A percentile compares a stretch with the other conserved stretches of the same genome.
Conservation (phyloP, 164 flowering plant species). For the Saururus chinensis region DNA sequence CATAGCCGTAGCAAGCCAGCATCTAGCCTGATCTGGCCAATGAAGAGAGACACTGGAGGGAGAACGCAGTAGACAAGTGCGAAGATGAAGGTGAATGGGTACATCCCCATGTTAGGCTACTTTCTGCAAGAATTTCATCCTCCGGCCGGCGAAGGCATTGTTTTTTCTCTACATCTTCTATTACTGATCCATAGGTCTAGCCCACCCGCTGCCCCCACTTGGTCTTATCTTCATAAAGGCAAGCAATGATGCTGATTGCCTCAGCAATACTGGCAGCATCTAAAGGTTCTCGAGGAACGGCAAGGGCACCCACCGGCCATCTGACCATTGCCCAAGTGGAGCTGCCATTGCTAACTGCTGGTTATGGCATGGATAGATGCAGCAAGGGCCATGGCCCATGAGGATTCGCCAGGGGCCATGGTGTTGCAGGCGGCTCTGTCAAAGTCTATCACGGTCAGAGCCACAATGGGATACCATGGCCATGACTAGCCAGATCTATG, state of each 20-base stretch:
- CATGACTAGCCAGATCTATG: too few relatives aligned
- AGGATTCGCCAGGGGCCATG: too few relatives aligned
- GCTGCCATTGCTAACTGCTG: too few relatives aligned
- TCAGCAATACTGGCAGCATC: conserved; percentile 85
- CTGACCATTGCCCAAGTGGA: too few relatives aligned
- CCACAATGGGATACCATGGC: too few relatives aligned
- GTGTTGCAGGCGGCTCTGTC: too few relatives aligned
- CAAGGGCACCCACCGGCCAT: conserved; percentile 84
- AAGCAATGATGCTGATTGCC: conserved; percentile 72
- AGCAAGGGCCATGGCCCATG: too few relatives aligned
- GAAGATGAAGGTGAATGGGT: conserved; percentile 85
- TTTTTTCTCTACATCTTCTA: conserved; percentile 93
- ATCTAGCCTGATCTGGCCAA: conserved; percentile 88
- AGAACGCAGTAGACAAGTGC: conserved; percentile 71
- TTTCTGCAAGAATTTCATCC: conserved; percentile 82
- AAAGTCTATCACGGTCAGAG: too few relatives aligned
- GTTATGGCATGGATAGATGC: too few relatives aligned
- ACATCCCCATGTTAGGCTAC: conserved; percentile 78
- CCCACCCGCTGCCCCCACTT: conserved; percentile 94
- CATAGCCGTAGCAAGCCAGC: too few relatives aligned
- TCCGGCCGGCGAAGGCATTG: conserved; percentile 62
- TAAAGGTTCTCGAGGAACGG: conserved; percentile 77
- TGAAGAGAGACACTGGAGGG: conserved; percentile 79
- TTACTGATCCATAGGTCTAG: conserved; percentile 94
- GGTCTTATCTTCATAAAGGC: conserved; percentile 82